Conservation (phyloP, 1,284 basidiomycete species). For the Malassezia slooffiae region DNA sequence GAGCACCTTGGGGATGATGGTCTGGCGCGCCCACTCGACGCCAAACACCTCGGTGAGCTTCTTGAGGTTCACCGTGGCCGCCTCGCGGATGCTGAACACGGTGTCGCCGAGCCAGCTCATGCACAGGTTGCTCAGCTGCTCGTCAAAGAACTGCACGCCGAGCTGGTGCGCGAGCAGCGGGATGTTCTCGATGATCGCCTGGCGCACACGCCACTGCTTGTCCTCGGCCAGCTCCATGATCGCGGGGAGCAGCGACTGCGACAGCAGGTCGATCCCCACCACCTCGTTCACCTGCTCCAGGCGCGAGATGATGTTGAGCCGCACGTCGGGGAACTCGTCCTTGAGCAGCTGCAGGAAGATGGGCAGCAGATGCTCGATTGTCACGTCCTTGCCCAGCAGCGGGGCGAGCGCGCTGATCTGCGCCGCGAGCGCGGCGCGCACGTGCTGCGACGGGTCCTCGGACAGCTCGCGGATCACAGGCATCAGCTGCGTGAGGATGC, state of each 20-base stretch:
- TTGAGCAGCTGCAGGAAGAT: constrained; percentile 92
- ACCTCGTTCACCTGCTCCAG: constrained; percentile 92
- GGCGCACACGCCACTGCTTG: constrained; percentile 98
- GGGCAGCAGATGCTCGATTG: constrained; percentile 91
- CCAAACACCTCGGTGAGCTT: constrained; percentile 98
- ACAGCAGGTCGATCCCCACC: constrained; percentile 90
- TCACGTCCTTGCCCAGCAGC: constrained; percentile 81
- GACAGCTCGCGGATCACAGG: constrained; percentile 95
- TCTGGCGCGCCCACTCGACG: constrained; percentile 86
- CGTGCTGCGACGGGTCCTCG: constrained; percentile 88
- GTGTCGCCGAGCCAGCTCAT: constrained; percentile 99
- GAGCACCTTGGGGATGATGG: constrained; percentile 94
- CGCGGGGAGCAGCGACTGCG: constrained; percentile 89
- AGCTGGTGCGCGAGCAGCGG: constrained; percentile 90
- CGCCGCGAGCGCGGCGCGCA: constrained; percentile 87
- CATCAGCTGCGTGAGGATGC: constrained; percentile 81
- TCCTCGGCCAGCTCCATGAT: constrained; percentile 98
- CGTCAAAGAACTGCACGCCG: constrained; percentile 93
- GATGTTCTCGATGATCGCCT: constrained; percentile 99
- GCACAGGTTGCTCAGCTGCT: constrained; percentile 88
- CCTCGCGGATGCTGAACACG: constrained; percentile 94
- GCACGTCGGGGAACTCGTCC: constrained; percentile 97
- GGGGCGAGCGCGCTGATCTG: constrained; percentile 97
- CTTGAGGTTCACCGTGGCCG: constrained; percentile 91
- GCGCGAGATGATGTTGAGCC: constrained; percentile 97